A percentile compares a stretch with the other conserved stretches of the same genome.
Evolutionary conservation across 2,329 filamentous ascomycete species (phyloP).

Genomic region (Fusarium nematophilum): DNA sequence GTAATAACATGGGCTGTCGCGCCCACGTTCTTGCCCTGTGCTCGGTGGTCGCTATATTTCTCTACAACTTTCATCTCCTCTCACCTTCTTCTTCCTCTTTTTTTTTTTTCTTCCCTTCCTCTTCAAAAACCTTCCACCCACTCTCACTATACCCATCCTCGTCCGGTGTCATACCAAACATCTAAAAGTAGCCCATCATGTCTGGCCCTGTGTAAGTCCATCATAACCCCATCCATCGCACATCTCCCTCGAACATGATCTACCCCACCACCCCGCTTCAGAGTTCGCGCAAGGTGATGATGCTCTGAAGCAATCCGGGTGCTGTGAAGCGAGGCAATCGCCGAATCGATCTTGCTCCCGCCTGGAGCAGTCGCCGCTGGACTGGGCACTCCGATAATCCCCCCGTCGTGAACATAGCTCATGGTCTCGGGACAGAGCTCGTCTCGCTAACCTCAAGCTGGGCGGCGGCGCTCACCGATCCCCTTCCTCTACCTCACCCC

Average conservation of each 20-base stretch:
- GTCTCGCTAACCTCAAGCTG: constrained; percentile 79
- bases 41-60: constrained; percentile 40
- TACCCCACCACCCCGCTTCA: constrained; percentile 56
- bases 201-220: constrained; percentile 77
- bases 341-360: constrained; percentile 28
- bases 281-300: constrained; percentile 35
- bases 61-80: constrained; percentile 38
- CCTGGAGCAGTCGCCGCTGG: no score
- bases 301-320: constrained; percentile 43
- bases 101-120: constrained; percentile 34
- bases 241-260: constrained; percentile 36
- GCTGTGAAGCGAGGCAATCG: constrained; percentile 38
- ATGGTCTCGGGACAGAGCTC: constrained; percentile 68
- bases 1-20: constrained; percentile 33
- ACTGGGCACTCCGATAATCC: neutral
- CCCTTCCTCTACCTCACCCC: constrained; percentile 48
- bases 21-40: constrained; percentile 12
- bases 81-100: constrained; percentile 27
- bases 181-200: constrained; percentile 59
- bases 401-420: constrained; percentile 50
- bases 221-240: constrained; percentile 39
- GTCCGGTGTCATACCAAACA: constrained; percentile 12
- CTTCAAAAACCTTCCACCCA: constrained; percentile 25
- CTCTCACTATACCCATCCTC: constrained; percentile 15
- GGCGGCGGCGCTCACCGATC: constrained; percentile 68